Percentiles rank a stretch among this genome's conserved stretches.
phyloP scores from a whole-genome alignment of 768 basidiomycete species.

The Sporobolomyces pararoseus region DNA sequence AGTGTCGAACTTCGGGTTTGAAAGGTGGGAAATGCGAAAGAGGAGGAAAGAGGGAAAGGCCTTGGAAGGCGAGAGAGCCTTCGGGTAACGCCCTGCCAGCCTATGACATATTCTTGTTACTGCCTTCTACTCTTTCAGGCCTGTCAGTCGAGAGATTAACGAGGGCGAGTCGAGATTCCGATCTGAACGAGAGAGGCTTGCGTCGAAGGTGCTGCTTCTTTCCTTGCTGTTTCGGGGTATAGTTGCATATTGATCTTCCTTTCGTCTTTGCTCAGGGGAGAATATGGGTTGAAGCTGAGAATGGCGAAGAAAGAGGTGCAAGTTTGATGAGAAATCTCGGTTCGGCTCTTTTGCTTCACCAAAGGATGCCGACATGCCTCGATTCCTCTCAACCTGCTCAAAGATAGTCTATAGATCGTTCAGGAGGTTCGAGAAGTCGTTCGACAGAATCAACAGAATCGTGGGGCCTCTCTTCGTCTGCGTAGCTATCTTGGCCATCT shows the following conservation, averaged over 20 bases:
- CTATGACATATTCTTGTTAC: background rate
- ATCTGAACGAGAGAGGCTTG: background rate
- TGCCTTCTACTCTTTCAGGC: background rate
- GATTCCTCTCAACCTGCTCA: background rate
- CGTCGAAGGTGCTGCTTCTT: background rate
- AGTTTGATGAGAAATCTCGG: background rate
- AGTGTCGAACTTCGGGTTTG: no score
- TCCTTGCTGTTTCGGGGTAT: background rate
- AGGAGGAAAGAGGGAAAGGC: background rate
- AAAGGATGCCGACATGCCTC: conserved; percentile 3
- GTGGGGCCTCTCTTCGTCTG: conserved; percentile 86
- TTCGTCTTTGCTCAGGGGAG: background rate
- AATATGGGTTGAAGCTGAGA: no score
- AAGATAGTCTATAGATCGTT: conserved; percentile 14
- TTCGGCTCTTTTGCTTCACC: background rate
- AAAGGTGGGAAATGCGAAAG: background rate
- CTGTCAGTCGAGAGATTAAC: conserved; percentile 11
- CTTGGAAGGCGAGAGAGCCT: background rate
- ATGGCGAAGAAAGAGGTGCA: no score
- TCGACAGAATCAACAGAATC: conserved; percentile 65
- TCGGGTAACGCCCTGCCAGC: background rate
- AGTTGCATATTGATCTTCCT: background rate
- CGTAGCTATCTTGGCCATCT: conserved; percentile 70
- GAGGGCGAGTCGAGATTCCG: background rate
- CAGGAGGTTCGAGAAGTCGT: conserved; percentile 9